Conservation (phyloP, 805 yeast species). For the Pichia scutulata region DNA sequence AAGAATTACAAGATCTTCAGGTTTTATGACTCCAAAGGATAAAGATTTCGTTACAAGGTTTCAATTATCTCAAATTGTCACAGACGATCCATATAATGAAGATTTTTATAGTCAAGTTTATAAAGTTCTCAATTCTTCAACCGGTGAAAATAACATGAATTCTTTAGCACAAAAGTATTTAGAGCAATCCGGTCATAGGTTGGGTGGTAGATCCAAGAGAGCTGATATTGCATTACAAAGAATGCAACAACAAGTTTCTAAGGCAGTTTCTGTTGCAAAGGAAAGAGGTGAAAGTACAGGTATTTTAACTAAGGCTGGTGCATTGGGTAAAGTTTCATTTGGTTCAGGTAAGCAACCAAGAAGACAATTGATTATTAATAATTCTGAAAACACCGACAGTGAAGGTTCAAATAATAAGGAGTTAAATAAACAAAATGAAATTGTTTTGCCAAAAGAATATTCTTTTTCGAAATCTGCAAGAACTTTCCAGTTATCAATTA, state of each 20-base stretch:
- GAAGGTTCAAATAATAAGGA: constrained; percentile 5
- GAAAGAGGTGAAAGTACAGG: constrained; percentile 63
- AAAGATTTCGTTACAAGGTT: constrained; percentile 91
- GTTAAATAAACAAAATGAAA: constrained; percentile 9
- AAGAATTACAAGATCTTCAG: constrained; percentile 73
- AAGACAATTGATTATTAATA: constrained; percentile 60
- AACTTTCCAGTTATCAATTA: constrained; percentile 52
- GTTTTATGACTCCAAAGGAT: constrained; percentile 95
- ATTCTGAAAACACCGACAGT: constrained; percentile 21
- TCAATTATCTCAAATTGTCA: constrained; percentile 90
- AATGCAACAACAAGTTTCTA: constrained; percentile 97
- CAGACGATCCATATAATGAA: constrained; percentile 95
- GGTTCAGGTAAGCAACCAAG: constrained; percentile 82
- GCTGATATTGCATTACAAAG: constrained; percentile 90
- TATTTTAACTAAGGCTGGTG: constrained; percentile 66
- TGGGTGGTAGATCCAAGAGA: constrained; percentile 77
- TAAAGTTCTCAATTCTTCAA: constrained; percentile 59
- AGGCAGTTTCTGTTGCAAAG: constrained; percentile 91
- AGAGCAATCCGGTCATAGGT: constrained; percentile 84
- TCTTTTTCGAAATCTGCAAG: constrained; percentile 32
- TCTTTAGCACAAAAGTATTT: constrained; percentile 89
- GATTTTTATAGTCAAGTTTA: constrained; percentile 94
- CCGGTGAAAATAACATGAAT: constrained; percentile 53
- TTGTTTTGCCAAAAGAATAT: constrained; percentile 26
- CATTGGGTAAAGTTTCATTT: constrained; percentile 77